phyloP scores from a whole-genome alignment of 176 grass and related monocot species.

The Ampelocalamus luodianensis region DNA sequence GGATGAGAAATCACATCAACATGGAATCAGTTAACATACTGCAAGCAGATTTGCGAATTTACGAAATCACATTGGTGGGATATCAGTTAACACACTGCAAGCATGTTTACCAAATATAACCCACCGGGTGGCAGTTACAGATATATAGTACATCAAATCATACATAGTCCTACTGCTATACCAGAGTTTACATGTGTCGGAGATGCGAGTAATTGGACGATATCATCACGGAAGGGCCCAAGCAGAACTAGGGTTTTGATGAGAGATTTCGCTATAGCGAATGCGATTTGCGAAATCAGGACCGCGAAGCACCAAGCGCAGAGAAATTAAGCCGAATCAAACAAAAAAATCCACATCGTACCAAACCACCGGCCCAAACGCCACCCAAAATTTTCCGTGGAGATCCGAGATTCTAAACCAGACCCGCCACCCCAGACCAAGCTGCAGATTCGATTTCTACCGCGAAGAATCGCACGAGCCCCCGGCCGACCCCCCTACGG shows the following conservation, averaged over 20 bases:
- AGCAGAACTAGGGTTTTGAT: conserved; percentile 15
- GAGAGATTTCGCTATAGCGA: not conserved
- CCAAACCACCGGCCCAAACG: not conserved
- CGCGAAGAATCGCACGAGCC: not conserved
- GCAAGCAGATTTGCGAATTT: not conserved
- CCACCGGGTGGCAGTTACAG: not conserved
- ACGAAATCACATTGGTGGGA: not conserved
- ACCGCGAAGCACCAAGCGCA: not conserved
- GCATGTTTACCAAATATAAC: not conserved
- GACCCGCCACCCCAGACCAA: not conserved
- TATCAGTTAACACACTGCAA: not conserved
- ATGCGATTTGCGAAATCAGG: not conserved
- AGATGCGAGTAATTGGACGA: not conserved
- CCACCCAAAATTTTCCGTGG: not conserved
- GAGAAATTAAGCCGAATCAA: not conserved
- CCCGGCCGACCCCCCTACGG: not conserved
- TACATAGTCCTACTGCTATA: not conserved
- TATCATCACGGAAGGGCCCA: not conserved
- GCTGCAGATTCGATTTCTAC: not conserved
- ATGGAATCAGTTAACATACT: not conserved
- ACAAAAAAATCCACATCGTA: not conserved
- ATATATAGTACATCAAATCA: not conserved
- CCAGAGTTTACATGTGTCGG: not conserved
- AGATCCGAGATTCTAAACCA: not conserved
- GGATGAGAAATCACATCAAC: not conserved